These are phyloP conservation scores for Alternaria ethzedia DNA, from an alignment of 2,329 filamentous ascomycete species.

Conservation along the genomic window DNA sequence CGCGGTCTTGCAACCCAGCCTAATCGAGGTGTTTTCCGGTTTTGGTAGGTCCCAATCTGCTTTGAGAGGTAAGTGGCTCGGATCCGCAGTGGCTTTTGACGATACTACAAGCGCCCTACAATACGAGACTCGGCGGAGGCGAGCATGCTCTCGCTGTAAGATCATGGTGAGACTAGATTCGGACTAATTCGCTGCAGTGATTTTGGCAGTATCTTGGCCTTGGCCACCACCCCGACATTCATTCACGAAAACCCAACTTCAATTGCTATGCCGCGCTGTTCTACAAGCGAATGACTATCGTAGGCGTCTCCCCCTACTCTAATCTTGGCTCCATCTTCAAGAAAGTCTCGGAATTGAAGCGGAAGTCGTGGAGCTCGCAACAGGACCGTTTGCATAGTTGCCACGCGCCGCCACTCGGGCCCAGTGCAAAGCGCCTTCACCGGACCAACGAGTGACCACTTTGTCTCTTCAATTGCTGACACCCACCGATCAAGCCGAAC, in stretches of 20 bases:
- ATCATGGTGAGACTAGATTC: neutral
- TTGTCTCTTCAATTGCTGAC: neutral
- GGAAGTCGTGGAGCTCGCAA: neutral
- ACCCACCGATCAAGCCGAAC: neutral
- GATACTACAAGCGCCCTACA: neutral
- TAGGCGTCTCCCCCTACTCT: neutral
- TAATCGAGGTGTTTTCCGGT: neutral
- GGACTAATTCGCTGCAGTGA: neutral
- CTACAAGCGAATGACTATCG: neutral
- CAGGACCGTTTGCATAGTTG: neutral
- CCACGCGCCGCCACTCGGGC: neutral
- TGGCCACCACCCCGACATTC: neutral
- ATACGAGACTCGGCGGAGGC: neutral
- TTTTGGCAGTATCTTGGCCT: neutral
- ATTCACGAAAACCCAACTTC: neutral
- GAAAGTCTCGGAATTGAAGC: neutral
- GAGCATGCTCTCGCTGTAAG: neutral
- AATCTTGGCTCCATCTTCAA: neutral
- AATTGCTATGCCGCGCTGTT: neutral
- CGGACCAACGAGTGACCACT: neutral
- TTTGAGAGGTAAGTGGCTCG: neutral
- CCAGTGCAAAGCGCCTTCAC: neutral
- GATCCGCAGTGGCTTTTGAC: neutral
- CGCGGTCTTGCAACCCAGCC: neutral
- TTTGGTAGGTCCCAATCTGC: neutral